Conservation (phyloP, 345 rosid genomes). For the Euphorbia pulcherrima region DNA sequence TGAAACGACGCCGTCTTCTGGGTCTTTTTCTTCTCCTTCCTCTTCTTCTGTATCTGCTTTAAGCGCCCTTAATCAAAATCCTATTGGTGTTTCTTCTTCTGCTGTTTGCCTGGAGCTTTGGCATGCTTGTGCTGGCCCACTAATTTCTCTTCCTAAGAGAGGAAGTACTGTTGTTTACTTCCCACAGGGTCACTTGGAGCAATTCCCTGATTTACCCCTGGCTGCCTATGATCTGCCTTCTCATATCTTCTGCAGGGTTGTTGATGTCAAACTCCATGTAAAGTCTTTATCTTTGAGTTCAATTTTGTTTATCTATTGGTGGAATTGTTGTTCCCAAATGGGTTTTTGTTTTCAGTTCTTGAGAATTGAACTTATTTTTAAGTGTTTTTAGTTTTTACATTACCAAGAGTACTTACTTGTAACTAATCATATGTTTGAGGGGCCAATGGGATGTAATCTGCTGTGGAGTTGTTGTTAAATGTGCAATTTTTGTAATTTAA, state of each 20-base stretch:
- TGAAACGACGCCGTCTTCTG: conserved; percentile 59
- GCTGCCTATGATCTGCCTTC: conserved; percentile 61
- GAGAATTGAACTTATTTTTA: conserved; percentile 11
- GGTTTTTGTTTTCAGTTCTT: background rate
- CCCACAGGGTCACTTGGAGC: conserved; percentile 95
- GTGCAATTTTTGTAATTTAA: conserved; percentile 6
- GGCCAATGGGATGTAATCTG: background rate
- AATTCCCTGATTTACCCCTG: conserved; percentile 62
- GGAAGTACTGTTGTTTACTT: conserved; percentile 80
- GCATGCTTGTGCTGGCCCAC: conserved; percentile 99
- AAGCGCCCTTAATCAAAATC: conserved; percentile 28
- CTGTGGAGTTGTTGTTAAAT: conserved; percentile 18
- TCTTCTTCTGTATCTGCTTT: conserved; percentile 45
- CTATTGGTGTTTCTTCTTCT: conserved; percentile 38
- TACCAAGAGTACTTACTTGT: background rate
- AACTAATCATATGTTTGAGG: background rate
- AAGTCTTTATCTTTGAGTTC: conserved; percentile 12
- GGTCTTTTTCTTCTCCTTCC: conserved; percentile 53
- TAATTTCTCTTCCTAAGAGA: conserved; percentile 76
- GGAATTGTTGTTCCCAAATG: conserved; percentile 2
- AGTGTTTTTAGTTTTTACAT: background rate
- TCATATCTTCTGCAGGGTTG: conserved; percentile 84
- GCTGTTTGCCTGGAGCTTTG: conserved; percentile 88
- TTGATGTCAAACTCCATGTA: conserved; percentile 94
- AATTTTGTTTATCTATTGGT: background rate